phyloP scores from a whole-genome alignment of 257 asterid genomes.

The Knoxia roxburghii region DNA sequence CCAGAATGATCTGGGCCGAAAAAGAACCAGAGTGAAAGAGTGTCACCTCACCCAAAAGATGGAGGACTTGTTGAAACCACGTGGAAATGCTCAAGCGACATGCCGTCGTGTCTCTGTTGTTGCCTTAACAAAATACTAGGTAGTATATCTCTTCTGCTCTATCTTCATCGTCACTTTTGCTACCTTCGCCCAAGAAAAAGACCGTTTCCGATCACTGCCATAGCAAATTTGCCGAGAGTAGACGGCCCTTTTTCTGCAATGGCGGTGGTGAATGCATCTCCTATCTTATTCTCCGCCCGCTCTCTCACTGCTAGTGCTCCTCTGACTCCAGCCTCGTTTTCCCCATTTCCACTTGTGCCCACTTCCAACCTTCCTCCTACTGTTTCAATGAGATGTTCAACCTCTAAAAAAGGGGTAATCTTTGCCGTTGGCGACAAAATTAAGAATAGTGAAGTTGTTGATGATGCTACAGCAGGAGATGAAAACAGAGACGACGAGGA shows the following conservation, averaged over 20 bases:
- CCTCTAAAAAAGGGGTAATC: conserved; percentile 10
- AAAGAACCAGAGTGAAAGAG: neutral
- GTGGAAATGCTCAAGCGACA: conserved; percentile 2
- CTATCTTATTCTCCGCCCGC: conserved; percentile 26
- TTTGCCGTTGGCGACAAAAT: conserved; percentile 19
- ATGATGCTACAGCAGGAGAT: conserved; percentile 1
- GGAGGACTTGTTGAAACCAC: conserved; percentile 45
- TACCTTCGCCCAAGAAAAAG: neutral
- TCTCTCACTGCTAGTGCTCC: conserved; percentile 22
- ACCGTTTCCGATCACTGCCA: neutral
- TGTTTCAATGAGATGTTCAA: conserved; percentile 9
- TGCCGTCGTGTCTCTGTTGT: conserved; percentile 58
- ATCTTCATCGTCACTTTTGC: too few relatives aligned
- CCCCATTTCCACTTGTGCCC: conserved; percentile 13
- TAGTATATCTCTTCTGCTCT: too few relatives aligned
- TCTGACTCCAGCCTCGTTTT: conserved; percentile 19
- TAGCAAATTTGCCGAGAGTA: neutral
- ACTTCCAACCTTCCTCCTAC: conserved; percentile 7
- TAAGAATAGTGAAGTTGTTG: conserved; percentile 24
- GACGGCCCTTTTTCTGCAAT: conserved; percentile 14
- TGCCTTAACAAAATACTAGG: conserved; percentile 50
- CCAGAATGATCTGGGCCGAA: conserved; percentile 3
- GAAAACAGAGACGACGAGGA: conserved; percentile 10
- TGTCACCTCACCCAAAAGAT: neutral
- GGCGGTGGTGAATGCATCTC: conserved; percentile 52